phyloP scores from a whole-genome alignment of 257 asterid species.

The Solanum chilense region DNA sequence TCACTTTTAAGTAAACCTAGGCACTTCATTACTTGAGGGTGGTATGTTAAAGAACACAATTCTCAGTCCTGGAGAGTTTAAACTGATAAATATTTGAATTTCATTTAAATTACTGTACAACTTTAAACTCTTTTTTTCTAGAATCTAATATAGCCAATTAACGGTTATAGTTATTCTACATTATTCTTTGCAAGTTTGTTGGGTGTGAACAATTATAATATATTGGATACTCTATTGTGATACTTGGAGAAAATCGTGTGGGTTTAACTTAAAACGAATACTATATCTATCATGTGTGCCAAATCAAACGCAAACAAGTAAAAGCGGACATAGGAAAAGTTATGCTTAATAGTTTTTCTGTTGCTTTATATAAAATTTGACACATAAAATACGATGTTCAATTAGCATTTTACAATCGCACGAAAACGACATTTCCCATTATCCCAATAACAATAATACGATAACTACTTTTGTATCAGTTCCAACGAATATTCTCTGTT shows the following conservation, averaged over 20 bases:
- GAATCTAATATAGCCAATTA: background rate
- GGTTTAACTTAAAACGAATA: background rate
- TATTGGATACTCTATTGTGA: background rate
- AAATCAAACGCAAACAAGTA: background rate
- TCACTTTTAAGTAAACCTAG: background rate
- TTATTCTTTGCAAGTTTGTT: background rate
- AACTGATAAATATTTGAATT: no score
- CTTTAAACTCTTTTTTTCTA: background rate
- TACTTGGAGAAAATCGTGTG: background rate
- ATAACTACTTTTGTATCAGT: background rate
- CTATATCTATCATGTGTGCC: background rate
- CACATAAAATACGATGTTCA: background rate
- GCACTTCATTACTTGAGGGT: background rate
- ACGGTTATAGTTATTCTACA: background rate
- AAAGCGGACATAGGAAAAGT: background rate
- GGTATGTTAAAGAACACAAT: background rate
- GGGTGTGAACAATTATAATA: background rate
- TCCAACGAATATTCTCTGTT: slow-evolving; percentile 1
- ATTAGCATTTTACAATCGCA: background rate
- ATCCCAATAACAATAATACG: background rate
- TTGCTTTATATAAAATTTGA: background rate
- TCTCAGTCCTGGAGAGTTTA: background rate
- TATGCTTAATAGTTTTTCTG: background rate
- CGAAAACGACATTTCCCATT: background rate
- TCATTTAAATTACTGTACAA: no score